Conservation (phyloP, 129 eudicot genomes). For the Saussurea involucrata region DNA sequence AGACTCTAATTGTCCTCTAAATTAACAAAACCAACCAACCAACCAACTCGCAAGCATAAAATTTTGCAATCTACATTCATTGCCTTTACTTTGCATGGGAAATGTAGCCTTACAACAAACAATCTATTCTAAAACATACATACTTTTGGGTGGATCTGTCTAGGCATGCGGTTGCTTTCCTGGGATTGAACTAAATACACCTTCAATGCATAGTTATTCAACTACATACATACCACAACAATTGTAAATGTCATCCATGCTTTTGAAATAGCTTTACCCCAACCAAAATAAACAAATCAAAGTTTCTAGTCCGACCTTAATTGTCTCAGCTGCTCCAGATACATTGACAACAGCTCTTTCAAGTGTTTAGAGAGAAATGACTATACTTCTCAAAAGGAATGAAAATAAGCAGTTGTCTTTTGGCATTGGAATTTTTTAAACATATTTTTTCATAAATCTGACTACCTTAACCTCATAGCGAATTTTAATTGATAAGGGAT, state of each 20-base stretch:
- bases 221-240: background rate
- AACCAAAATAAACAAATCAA: background rate
- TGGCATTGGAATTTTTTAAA: too few species aligned
- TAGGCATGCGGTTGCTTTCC: background rate
- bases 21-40: background rate
- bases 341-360: too few species aligned
- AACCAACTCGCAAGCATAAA: too few species aligned
- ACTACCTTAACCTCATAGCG: too few species aligned
- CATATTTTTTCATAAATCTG: too few species aligned
- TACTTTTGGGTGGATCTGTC: background rate
- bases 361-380: too few species aligned
- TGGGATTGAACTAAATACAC: background rate
- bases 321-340: too few species aligned
- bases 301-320: background rate
- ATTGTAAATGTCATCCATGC: too few species aligned
- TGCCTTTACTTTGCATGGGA: background rate
- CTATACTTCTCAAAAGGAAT: too few species aligned
- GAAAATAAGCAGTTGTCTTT: too few species aligned
- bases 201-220: background rate
- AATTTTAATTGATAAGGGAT: too few species aligned
- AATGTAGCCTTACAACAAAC: background rate
- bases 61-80: too few species aligned
- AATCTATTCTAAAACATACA: background rate
- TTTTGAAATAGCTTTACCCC: background rate
- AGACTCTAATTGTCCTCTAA: background rate